These are phyloP conservation scores for Penicillium cosmopolitanum DNA, from an alignment of 495 filamentous ascomycete species.

Conservation along the genomic window DNA sequence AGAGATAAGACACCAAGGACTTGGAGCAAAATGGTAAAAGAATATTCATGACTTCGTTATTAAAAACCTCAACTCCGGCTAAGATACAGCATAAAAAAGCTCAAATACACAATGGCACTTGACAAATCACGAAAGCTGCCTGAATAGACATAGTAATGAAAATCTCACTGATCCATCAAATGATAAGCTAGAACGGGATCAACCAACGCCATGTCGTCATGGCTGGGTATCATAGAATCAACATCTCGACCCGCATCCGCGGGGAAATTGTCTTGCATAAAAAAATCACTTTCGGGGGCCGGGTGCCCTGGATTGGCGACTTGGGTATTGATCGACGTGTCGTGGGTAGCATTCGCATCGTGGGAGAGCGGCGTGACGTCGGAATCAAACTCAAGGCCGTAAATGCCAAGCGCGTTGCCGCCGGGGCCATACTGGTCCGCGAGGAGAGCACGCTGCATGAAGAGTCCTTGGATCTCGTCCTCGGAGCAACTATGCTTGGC, in stretches of 20 bases:
- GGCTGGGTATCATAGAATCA: conserved; percentile 37
- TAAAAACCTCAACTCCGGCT: not conserved
- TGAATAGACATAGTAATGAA: not conserved
- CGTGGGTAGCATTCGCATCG: conserved; percentile 18
- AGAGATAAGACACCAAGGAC: not conserved
- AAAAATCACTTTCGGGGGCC: conserved; percentile 27
- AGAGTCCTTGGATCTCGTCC: conserved; percentile 54
- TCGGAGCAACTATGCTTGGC: conserved; percentile 53
- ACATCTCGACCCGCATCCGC: conserved; percentile 14
- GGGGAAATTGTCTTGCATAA: conserved; percentile 31
- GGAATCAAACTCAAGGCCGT: conserved; percentile 48
- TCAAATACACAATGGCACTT: not conserved
- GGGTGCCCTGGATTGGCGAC: conserved; percentile 13
- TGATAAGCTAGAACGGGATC: conserved; percentile 40
- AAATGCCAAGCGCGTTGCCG: conserved; percentile 43
- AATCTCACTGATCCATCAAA: conserved; percentile 28
- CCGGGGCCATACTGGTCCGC: conserved; percentile 34
- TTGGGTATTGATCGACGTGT: conserved; percentile 7
- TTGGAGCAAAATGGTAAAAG: not conserved
- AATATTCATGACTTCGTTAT: conserved; percentile 1
- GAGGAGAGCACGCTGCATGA: conserved; percentile 45
- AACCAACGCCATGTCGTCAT: conserved; percentile 40
- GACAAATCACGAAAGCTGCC: not conserved
- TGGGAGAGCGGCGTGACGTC: conserved; percentile 20
- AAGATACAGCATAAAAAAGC: not conserved